Conservation (phyloP, 2,329 filamentous ascomycete species). For the Microdochium nivale region DNA sequence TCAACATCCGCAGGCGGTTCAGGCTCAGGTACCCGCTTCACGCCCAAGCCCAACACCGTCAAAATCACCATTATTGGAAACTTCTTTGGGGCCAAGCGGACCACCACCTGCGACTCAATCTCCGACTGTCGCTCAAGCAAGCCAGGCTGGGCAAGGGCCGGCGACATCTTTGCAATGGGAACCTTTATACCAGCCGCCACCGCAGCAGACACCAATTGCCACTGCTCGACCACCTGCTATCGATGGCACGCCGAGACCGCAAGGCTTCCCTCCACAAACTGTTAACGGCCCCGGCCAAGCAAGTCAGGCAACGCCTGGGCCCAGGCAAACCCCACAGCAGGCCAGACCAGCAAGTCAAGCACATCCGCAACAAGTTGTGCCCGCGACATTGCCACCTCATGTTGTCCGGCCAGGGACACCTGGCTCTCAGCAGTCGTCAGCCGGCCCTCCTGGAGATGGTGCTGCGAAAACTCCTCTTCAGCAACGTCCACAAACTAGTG, state of each 20-base stretch:
- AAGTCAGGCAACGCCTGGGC: conserved; percentile 6
- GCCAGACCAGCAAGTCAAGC: not conserved
- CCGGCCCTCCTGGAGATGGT: not conserved
- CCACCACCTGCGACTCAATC: conserved; percentile 11
- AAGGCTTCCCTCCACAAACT: not conserved
- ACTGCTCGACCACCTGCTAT: conserved; percentile 14
- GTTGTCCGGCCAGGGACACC: not conserved
- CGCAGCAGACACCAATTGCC: conserved; percentile 21
- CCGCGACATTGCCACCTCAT: not conserved
- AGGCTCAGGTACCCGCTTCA: conserved; percentile 14
- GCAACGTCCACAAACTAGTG: not conserved
- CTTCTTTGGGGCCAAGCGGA: conserved; percentile 12
- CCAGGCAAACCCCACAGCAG: conserved; percentile 7
- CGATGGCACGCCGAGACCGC: conserved; percentile 4
- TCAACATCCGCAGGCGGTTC: conserved; percentile 27
- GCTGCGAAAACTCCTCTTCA: not conserved
- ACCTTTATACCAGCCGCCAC: conserved; percentile 28
- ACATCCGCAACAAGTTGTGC: not conserved
- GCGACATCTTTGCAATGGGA: conserved; percentile 30
- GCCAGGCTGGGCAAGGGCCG: not conserved
- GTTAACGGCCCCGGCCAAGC: not conserved
- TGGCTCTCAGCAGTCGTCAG: not conserved
- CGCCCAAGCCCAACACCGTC: conserved; percentile 16
- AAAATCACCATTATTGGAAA: conserved; percentile 16
- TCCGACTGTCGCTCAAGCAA: conserved; percentile 5